A percentile compares a stretch with the other conserved stretches of the same genome.
phyloP scores from a whole-genome alignment of 2,329 filamentous ascomycete genomes.

The Verticillium longisporum region DNA sequence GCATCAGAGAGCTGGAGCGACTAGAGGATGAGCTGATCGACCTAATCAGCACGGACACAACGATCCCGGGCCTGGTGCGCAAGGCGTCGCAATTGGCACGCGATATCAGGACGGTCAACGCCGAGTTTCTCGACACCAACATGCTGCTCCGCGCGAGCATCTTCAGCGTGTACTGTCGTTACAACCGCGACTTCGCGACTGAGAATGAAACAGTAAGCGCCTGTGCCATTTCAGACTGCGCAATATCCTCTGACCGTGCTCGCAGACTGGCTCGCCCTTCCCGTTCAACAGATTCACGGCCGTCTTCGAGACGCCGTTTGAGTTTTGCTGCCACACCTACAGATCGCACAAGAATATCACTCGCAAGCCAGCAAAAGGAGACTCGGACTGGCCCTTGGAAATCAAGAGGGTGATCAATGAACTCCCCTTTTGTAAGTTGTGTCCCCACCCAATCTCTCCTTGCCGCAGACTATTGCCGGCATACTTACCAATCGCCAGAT shows the following conservation, averaged over 20 bases:
- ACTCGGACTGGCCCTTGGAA: not conserved
- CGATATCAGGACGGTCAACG: not conserved
- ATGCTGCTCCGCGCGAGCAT: not conserved
- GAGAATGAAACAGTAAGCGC: not conserved
- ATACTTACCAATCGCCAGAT: not conserved
- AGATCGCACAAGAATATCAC: not conserved
- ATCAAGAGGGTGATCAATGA: not conserved
- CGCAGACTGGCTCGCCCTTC: not conserved
- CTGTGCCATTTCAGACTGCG: not conserved
- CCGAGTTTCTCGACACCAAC: slow-evolving; percentile 5
- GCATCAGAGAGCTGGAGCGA: not conserved
- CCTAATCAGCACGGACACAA: not conserved
- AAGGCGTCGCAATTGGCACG: not conserved
- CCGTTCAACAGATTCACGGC: not conserved
- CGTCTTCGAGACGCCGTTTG: not conserved
- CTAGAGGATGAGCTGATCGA: not conserved
- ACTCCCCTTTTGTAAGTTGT: not conserved
- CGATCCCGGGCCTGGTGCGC: not conserved
- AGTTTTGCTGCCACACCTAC: not conserved
- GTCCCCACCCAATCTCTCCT: not conserved
- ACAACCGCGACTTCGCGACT: not conserved
- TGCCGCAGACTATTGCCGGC: not conserved
- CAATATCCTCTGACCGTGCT: not conserved
- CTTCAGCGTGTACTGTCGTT: not conserved
- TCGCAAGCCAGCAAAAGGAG: not conserved